These are phyloP conservation scores for Mentha longifolia DNA, from an alignment of 257 asterid genomes.

Conservation along the genomic window DNA sequence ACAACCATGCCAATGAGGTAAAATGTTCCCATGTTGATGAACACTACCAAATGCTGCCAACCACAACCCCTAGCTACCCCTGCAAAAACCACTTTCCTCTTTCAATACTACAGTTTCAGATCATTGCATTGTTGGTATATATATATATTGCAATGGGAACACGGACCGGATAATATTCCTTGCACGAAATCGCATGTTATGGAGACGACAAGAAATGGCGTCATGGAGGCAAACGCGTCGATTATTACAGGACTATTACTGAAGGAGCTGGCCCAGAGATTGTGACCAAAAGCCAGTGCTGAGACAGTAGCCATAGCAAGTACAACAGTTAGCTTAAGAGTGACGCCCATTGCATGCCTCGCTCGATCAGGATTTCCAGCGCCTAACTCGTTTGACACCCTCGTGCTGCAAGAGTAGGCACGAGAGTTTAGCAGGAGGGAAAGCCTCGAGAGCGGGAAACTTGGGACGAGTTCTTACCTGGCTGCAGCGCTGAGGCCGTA, in stretches of 20 bases:
- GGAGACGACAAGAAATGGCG: slow-evolving; percentile 61
- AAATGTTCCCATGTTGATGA: slow-evolving; percentile 60
- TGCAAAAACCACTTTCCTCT: slow-evolving; percentile 19
- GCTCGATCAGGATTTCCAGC: slow-evolving; percentile 68
- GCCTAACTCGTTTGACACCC: slow-evolving; percentile 89
- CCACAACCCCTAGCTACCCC: slow-evolving; percentile 90
- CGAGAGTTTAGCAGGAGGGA: background rate
- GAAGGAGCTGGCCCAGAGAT: slow-evolving; percentile 68
- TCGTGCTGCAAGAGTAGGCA: slow-evolving; percentile 55
- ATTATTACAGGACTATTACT: slow-evolving; percentile 60
- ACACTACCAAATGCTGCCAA: slow-evolving; percentile 68
- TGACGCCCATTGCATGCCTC: slow-evolving; percentile 63
- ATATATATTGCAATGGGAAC: background rate
- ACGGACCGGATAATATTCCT: slow-evolving; percentile 68
- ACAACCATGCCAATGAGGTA: slow-evolving; percentile 72
- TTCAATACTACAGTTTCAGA: background rate
- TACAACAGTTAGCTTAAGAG: slow-evolving; percentile 55
- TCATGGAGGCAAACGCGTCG: slow-evolving; percentile 56
- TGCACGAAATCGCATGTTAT: slow-evolving; percentile 61
- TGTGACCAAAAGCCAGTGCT: slow-evolving; percentile 58
- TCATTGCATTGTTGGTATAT: background rate
- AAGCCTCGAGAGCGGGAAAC: background rate
- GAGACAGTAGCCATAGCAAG: slow-evolving; percentile 46
- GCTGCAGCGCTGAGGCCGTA: slow-evolving; percentile 87
- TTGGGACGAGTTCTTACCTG: slow-evolving; percentile 48